Percentiles rank a stretch among this genome's conserved stretches.
Evolutionary conservation across 225 moss, liverwort and hornwort species (phyloP).

Genomic region (Straminergon stramineum): DNA sequence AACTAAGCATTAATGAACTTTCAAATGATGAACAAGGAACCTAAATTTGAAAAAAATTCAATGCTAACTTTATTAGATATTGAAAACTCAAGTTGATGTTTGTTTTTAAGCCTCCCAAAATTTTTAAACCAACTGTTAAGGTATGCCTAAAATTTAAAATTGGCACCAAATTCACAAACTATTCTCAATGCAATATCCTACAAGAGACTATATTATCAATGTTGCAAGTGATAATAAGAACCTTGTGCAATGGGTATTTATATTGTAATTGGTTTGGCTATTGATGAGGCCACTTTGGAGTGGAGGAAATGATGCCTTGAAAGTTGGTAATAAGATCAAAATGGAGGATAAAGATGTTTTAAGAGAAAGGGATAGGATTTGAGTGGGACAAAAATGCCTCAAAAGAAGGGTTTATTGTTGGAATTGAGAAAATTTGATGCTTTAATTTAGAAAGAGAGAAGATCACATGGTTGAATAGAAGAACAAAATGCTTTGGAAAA

Average conservation of each 20-base stretch:
- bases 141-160: background rate
- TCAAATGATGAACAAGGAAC: background rate
- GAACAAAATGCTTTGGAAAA: background rate
- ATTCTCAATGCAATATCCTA: background rate
- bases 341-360: background rate
- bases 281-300: background rate
- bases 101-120: background rate
- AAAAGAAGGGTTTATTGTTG: background rate
- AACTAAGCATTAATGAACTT: too few relatives aligned
- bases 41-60: background rate
- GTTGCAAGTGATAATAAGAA: background rate
- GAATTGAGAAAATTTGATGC: background rate
- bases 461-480: rapidly evolving
- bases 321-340: too few relatives aligned
- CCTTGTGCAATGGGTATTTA: background rate
- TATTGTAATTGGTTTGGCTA: background rate
- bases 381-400: background rate
- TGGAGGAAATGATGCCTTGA: background rate
- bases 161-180: background rate
- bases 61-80: too few relatives aligned
- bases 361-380: too few relatives aligned
- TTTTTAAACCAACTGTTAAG: too few relatives aligned
- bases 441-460: background rate
- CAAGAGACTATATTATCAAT: background rate
- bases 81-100: background rate